Evolutionary conservation across 1,284 basidiomycete genomes (phyloP).

Genomic region (Mycosarcoma mackinlayi): DNA sequence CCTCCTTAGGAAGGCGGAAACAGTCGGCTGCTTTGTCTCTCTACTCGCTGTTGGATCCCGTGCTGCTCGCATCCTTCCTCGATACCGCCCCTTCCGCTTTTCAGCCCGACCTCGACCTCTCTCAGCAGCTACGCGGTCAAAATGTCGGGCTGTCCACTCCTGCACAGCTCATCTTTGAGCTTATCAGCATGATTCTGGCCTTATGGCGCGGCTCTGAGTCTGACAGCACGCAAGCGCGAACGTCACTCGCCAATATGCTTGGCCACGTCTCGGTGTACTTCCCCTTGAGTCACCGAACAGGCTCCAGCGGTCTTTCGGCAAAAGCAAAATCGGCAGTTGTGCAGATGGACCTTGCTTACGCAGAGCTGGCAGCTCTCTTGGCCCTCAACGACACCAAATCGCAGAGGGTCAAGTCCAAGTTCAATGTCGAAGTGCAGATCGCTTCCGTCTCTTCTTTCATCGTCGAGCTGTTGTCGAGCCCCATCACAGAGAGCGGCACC

Average conservation of each 20-base stretch:
- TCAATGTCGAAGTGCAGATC: slow-evolving; percentile 44
- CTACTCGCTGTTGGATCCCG: slow-evolving; percentile 26
- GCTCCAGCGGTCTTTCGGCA: slow-evolving; percentile 30
- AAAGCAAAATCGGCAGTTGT: slow-evolving; percentile 31
- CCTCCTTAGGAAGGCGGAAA: not conserved
- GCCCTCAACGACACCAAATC: slow-evolving; percentile 19
- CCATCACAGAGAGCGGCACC: slow-evolving; percentile 27
- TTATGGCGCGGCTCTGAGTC: slow-evolving; percentile 37
- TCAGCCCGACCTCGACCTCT: slow-evolving; percentile 42
- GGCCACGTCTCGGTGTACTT: slow-evolving; percentile 51
- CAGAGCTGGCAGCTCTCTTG: slow-evolving; percentile 46
- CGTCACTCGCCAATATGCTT: slow-evolving; percentile 35
- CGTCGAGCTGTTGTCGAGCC: slow-evolving; percentile 21
- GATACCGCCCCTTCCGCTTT: slow-evolving; percentile 50
- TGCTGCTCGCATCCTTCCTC: slow-evolving; percentile 43
- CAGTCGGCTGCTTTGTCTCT: slow-evolving; percentile 35
- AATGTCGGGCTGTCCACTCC: slow-evolving; percentile 33
- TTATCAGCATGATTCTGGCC: slow-evolving; percentile 30
- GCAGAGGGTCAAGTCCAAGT: slow-evolving; percentile 28
- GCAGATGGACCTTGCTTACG: slow-evolving; percentile 51
- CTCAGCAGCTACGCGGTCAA: slow-evolving; percentile 32
- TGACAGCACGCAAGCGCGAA: slow-evolving; percentile 5
- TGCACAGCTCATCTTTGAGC: slow-evolving; percentile 36
- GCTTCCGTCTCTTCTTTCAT: slow-evolving; percentile 39
- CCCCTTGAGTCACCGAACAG: slow-evolving; percentile 46